These are phyloP conservation scores for Solanum rostratum DNA, from an alignment of 257 asterid genomes.

Conservation along the genomic window DNA sequence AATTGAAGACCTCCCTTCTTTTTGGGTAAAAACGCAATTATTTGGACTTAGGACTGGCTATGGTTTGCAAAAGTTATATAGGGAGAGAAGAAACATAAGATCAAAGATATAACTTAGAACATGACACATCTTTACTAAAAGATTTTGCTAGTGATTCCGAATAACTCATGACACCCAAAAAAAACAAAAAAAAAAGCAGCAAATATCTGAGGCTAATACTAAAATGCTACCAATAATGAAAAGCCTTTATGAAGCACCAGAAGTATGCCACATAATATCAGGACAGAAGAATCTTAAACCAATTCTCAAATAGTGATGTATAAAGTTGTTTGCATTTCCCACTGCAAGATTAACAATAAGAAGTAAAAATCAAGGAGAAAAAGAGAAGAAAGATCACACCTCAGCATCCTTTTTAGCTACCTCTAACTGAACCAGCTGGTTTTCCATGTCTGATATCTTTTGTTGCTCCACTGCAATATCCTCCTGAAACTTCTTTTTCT, in stretches of 20 bases:
- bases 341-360: background rate
- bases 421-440: slow-evolving; percentile 53
- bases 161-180: background rate
- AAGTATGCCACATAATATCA: background rate
- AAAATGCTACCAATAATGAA: background rate
- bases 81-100: background rate
- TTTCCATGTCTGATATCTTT: slow-evolving; percentile 45
- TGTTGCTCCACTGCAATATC: slow-evolving; percentile 60
- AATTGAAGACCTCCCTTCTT: background rate
- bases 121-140: background rate
- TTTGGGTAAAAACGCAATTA: background rate
- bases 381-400: slow-evolving; percentile 26
- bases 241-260: background rate
- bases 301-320: background rate
- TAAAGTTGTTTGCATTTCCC: background rate
- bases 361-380: background rate
- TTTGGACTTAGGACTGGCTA: background rate
- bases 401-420: slow-evolving; percentile 60
- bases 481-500: slow-evolving; percentile 79
- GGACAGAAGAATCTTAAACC: background rate
- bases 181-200: background rate
- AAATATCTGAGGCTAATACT: background rate
- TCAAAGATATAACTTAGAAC: background rate
- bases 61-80: background rate
- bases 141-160: background rate